Conservation (phyloP, 148 eudicot species). For the Dianthus caryophyllus region DNA sequence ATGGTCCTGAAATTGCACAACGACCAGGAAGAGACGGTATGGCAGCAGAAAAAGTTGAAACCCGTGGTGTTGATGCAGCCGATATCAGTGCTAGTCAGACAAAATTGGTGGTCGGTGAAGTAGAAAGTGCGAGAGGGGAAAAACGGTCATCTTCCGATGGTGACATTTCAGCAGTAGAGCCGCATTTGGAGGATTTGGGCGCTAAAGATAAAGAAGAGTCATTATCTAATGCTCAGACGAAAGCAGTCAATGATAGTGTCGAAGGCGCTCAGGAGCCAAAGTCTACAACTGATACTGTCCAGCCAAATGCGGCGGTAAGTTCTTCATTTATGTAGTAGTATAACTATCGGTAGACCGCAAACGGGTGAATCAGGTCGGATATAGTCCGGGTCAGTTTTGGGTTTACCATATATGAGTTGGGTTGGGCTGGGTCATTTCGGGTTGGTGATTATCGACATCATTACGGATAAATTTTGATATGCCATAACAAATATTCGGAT, state of each 20-base stretch:
- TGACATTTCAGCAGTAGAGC: constrained; percentile 38
- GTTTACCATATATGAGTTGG: no score
- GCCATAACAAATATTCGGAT: no score
- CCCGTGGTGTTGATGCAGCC: constrained; percentile 35
- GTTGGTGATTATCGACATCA: no score
- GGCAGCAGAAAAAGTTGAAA: constrained; percentile 40
- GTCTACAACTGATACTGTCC: constrained; percentile 29
- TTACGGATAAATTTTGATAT: no score
- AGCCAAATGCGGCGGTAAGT: constrained; percentile 45
- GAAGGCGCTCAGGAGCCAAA: constrained; percentile 43
- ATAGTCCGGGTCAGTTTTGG: no score
- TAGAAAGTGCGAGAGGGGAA: constrained; percentile 35
- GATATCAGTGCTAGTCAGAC: constrained; percentile 32
- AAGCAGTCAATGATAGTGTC: constrained; percentile 29
- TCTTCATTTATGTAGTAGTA: constrained; percentile 9
- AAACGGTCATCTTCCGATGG: constrained; percentile 35
- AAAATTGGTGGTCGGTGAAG: constrained; percentile 39
- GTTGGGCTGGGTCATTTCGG: no score
- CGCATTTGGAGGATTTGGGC: constrained; percentile 19
- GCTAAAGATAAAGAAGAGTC: constrained; percentile 22
- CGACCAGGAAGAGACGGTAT: constrained; percentile 26
- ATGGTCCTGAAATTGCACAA: constrained; percentile 27
- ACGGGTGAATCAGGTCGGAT: no score
- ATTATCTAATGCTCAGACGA: constrained; percentile 26
- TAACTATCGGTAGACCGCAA: no score